Base-by-base conservation (phyloP, 805 yeast genomes). In the Jamesozyma rosinii region DNA sequence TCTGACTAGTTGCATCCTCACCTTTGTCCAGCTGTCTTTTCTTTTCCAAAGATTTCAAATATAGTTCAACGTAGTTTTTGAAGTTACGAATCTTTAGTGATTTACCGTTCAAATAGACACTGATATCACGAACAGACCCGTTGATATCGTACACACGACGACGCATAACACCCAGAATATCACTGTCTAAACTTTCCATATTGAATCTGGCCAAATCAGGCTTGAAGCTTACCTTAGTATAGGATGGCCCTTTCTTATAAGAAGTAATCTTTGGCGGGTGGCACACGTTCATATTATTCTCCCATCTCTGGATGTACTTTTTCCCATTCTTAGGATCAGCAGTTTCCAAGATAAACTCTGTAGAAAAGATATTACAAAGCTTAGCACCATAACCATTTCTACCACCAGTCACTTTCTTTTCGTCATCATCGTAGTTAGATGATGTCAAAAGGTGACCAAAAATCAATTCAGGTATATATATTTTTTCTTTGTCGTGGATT, bases 311-410 rank as follows among this genome's bases (percentile, higher is more conserved):
- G 31, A 71, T 70, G 59, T 92, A 92, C 35, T 74, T 65, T 55
- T 76, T 73, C 42, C 75, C 80, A 10, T 71, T 68, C 37, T 60
- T 65, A 41, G 78, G 74, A 63, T 92, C 96, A 17, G 95, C 90
- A 5, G 98, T 92, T 61, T 88, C 96, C 24, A 92, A 74, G 13
- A 71, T 74, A 59, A 92, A 92, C 55, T 83, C 81, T 3, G 88
- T 83, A 21, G 96, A 87, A 63, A 90, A 92, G 49, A 92, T 92
- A 63, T 92, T 92, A 76, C 98, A 92, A 44, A 92, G 69, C 61
- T 92, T 92, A 39, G 98, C 98, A 65, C 98, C 98, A 60, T 80
- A 92, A 49, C 98, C 98, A 61, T 92, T 92, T 70, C 98, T 79
- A 64, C 98, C 98, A 69, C 98, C 98, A 2, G 95, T 86, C 29